Evolutionary conservation across 2,329 filamentous ascomycete species (phyloP).

Genomic region (Aspergillus nomiae): DNA sequence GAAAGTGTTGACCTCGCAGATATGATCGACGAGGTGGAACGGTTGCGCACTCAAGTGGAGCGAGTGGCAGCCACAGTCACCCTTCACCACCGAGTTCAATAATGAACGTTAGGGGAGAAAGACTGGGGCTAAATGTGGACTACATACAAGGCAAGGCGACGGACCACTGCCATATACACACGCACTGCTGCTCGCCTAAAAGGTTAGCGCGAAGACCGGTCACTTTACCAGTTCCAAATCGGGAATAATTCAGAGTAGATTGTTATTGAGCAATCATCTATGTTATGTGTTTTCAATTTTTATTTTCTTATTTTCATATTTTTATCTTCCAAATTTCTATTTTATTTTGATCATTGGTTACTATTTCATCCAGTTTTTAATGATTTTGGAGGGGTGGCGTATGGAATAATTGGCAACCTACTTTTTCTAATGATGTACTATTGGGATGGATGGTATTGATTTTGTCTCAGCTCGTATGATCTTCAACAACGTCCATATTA

Average conservation of each 20-base stretch:
- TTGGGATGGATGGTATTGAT: not conserved
- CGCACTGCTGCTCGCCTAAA: slow-evolving; percentile 19
- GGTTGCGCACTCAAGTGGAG: slow-evolving; percentile 38
- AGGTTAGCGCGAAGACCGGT: slow-evolving; percentile 18
- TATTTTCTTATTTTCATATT: not conserved
- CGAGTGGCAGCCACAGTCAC: slow-evolving; percentile 32
- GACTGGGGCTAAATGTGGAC: slow-evolving; percentile 1
- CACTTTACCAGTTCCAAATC: slow-evolving; percentile 10
- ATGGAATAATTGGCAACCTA: not conserved
- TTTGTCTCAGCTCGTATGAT: slow-evolving; percentile 4
- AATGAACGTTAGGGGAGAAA: slow-evolving; percentile 4
- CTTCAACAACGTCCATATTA: not conserved
- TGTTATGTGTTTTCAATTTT: not conserved
- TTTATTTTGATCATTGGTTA: not conserved
- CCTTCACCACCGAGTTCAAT: slow-evolving; percentile 23
- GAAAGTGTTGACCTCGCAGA: slow-evolving; percentile 31
- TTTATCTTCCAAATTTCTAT: not conserved
- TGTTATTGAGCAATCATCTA: not conserved
- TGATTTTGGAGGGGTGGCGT: not conserved
- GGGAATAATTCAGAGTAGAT: slow-evolving; percentile 1
- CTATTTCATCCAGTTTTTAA: not conserved
- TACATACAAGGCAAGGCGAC: slow-evolving; percentile 5
- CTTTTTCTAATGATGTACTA: not conserved
- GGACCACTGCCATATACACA: slow-evolving; percentile 16
- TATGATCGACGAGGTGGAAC: slow-evolving; percentile 39